phyloP scores from a whole-genome alignment of 2,329 filamentous ascomycete genomes.

The Aspergillus bombycis region DNA sequence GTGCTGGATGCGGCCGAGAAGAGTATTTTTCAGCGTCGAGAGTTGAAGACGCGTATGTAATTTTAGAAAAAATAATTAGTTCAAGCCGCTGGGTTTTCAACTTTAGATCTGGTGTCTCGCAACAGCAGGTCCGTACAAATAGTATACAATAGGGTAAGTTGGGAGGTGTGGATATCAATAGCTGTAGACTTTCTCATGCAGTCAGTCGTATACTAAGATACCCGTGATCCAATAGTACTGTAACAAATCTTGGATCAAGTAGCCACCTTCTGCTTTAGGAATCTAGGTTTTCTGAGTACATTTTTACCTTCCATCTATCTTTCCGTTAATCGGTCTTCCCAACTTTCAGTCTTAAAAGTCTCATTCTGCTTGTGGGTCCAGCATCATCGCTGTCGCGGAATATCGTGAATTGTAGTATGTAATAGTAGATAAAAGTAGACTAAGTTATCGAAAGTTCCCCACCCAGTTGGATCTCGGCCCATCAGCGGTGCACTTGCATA shows the following conservation, averaged over 20 bases:
- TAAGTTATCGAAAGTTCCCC: not conserved
- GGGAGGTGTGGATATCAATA: not conserved
- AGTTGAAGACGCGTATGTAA: not conserved
- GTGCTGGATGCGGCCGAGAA: constrained; percentile 3
- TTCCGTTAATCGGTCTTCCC: not conserved
- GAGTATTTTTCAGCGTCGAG: not conserved
- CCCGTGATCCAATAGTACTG: not conserved
- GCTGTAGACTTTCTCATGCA: not conserved
- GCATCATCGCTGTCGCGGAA: not conserved
- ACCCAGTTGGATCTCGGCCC: not conserved
- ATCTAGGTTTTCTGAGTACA: too few relatives aligned
- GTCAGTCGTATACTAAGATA: not conserved
- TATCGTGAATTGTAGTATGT: not conserved
- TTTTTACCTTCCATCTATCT: too few relatives aligned
- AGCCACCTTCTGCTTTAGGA: too few relatives aligned
- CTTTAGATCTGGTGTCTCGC: not conserved
- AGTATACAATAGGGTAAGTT: not conserved
- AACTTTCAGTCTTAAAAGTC: not conserved
- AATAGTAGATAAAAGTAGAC: not conserved
- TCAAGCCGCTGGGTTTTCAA: not conserved
- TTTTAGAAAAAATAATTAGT: not conserved
- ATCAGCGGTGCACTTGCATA: not conserved
- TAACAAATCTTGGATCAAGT: too few relatives aligned
- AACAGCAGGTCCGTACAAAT: not conserved
- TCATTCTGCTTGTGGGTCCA: not conserved